These are phyloP conservation scores for Trifolium dubium DNA, from an alignment of 306 rosid genomes.

Conservation along the genomic window DNA sequence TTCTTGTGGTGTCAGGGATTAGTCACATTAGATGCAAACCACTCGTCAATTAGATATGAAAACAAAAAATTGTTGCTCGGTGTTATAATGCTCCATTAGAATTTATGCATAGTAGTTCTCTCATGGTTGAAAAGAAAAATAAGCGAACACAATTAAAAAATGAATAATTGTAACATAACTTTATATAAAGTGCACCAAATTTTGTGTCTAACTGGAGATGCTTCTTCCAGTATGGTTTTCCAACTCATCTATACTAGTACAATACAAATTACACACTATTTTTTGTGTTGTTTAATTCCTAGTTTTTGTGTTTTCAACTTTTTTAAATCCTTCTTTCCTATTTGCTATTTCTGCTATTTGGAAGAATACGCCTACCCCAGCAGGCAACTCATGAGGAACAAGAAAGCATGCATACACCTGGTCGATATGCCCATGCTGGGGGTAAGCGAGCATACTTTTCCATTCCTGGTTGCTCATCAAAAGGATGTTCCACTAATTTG, in stretches of 20 bases:
- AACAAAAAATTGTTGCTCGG: background rate
- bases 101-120: slow-evolving; percentile 6
- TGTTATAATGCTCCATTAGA: background rate
- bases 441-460: slow-evolving; percentile 98
- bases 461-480: slow-evolving; percentile 97
- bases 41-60: background rate
- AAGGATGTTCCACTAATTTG: slow-evolving; percentile 84
- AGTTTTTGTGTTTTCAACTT: slow-evolving; percentile 29
- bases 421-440: slow-evolving; percentile 99
- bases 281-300: slow-evolving; percentile 35
- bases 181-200: slow-evolving; percentile 29
- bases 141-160: background rate
- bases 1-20: slow-evolving; percentile 51
- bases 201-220: slow-evolving; percentile 26
- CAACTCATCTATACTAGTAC: slow-evolving; percentile 33
- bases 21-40: slow-evolving; percentile 15
- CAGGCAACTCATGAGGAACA: slow-evolving; percentile 79
- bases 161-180: slow-evolving; percentile 21
- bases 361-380: slow-evolving; percentile 33
- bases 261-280: slow-evolving; percentile 42
- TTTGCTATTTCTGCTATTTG: slow-evolving; percentile 31
- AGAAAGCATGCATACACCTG: slow-evolving; percentile 98
- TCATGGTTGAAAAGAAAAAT: background rate
- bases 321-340: slow-evolving; percentile 20
- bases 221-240: slow-evolving; percentile 29